Evolutionary conservation across 768 basidiomycete genomes (phyloP), one percentile per base, ranked within the genome.

Genomic region (Polyporus arcularius): DNA sequence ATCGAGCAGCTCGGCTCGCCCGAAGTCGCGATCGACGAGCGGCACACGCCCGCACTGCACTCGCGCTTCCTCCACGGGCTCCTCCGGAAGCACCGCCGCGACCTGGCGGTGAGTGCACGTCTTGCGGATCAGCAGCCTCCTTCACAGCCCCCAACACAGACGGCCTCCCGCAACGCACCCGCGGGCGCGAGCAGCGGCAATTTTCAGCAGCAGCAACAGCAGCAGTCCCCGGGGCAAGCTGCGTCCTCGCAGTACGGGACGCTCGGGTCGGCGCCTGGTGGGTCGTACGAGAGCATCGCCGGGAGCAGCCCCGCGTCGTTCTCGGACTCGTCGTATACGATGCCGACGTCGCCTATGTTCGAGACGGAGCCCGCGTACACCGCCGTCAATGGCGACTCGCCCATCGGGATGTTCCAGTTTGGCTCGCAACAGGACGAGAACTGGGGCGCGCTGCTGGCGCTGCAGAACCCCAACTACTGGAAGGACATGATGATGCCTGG

Each of bases 401-500:
- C 76, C 9, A 77, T 83, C 38, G 75, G 78, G 31, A 54, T 63
- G 43, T 63, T 65, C 53, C 64, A 68, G 47, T 67, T 68, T 40
- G 57, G 58, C 28, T 4, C 50, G 10, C 40, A 48, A 51, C 58
- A 57, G 26, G 62, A 86, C 83, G 78, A 88, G 47, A 81, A 85
- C 72, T 77, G 89, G 62, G 90, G 89, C 0, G 82, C 88, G 18
- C 87, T 92, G 86, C 81, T 85, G 52, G 85, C 85, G 31, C 76
- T 93, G 57, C 86, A 88, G 62, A 89, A 86, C 52, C 85, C 85
- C 2, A 80, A 75, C 8, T 92, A 85, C 82, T 91, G 88, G 89
- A 74, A 80, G 46, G 88, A 82, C 51, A 87, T 90, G 85, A 88
- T 92, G 89, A 89, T 92, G 88, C 90, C 90, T 40, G 90, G 90